Evolutionary conservation across 345 rosid genomes (phyloP), one percentile per base, ranked within the genome.

Genomic region (Ailanthus altissimus): DNA sequence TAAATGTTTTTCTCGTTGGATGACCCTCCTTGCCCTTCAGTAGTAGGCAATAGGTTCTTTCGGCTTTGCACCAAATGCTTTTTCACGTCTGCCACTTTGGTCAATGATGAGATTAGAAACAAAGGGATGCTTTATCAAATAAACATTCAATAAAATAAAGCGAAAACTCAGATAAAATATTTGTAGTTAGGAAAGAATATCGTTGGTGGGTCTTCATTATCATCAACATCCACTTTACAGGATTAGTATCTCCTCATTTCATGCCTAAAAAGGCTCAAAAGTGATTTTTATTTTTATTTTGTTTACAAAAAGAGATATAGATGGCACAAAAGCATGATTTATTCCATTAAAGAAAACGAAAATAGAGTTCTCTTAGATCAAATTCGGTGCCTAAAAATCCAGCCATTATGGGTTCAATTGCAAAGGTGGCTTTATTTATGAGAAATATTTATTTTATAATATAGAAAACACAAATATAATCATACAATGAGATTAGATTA

Each of bases 211-310:
- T 32, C 38, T 20, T 47, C 0, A 36, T 11, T 7, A 8, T 45
- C 4, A 45, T 46, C 40, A 12, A 26, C 46, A 1, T 32, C 26
- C 36, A 2, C 40, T 49, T 46, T 3, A 10, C 11, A 32, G 0
- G 20, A 51, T 16, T 36, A 50, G 21, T 6, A 10, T 53, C 60
- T 51, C 61, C 26, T 36, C 43, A 32, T 5, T 51, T 51, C 73
- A 26, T 51, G 74, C 74, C 74, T 70, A 0, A n/a, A 70, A 53
- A 70, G 74, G 7, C 60, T 70, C 61, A 36, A 51, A 70, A 53
- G 61, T 8, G 6, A 12, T 20, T 16, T 18, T 0, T n/a, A n/a
- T n/a, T n/a, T n/a, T n/a, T n/a, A n/a, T n/a, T n/a, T n/a, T n/a
- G n/a, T n/a, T n/a, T n/a, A n/a, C n/a, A n/a, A 5, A 10, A 5